A percentile compares a stretch with the other conserved stretches of the same genome.
These are phyloP conservation scores for Neofusicoccum cordaticola DNA, from an alignment of 2,329 filamentous ascomycete genomes.

Conservation along the genomic window DNA sequence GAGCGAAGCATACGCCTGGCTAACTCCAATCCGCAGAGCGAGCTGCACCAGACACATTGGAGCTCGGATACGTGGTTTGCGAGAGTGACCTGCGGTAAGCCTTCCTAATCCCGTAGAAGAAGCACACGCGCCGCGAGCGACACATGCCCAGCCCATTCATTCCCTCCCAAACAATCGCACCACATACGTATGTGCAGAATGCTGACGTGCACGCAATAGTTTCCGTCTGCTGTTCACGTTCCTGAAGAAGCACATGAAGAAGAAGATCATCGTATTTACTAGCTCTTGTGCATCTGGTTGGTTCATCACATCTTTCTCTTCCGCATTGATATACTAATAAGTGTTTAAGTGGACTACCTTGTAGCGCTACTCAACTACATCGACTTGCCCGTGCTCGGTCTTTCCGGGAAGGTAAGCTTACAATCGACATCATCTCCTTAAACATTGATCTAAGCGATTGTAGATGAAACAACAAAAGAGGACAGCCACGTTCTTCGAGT, in stretches of 20 bases:
- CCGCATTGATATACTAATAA: conserved; percentile 45
- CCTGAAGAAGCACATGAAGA: conserved; percentile 87
- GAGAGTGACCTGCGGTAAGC: conserved; percentile 75
- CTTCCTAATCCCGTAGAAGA: too few relatives aligned
- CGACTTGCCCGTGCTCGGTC: conserved; percentile 80
- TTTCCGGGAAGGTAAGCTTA: conserved; percentile 66
- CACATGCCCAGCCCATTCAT: too few relatives aligned
- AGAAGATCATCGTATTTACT: conserved; percentile 90
- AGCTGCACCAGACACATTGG: conserved; percentile 87
- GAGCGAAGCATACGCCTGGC: too few relatives aligned
- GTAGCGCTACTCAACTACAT: conserved; percentile 95
- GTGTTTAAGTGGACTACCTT: conserved; percentile 72
- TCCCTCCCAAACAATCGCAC: too few relatives aligned
- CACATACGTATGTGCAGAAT: too few relatives aligned
- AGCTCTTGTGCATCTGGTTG: conserved; percentile 32
- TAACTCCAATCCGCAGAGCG: conserved; percentile 51
- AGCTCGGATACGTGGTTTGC: conserved; percentile 94
- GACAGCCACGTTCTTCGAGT: conserved; percentile 99
- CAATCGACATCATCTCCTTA: too few relatives aligned
- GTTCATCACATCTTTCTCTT: conserved; percentile 91
- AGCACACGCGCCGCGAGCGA: too few relatives aligned
- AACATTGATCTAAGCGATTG: too few relatives aligned
- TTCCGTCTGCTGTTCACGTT: conserved; percentile 95
- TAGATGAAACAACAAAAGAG: conserved; percentile 93
- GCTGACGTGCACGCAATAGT: too few relatives aligned